phyloP scores from a whole-genome alignment of 2,329 filamentous ascomycete genomes.

The Hymenoscyphus infarciens region DNA sequence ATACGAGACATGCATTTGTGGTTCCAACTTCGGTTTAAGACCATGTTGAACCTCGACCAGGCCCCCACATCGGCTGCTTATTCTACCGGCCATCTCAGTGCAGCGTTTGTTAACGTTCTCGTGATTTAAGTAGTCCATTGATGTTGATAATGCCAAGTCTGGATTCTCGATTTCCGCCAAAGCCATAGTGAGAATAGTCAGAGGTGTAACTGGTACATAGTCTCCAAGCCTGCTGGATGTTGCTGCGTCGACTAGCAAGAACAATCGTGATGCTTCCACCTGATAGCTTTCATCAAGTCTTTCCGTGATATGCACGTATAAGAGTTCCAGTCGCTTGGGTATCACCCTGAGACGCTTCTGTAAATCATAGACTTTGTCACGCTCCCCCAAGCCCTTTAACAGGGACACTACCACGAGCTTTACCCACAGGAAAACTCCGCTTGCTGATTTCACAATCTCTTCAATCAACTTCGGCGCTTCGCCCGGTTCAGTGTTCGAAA shows the following conservation, averaged over 20 bases:
- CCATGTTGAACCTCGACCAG: too few species aligned
- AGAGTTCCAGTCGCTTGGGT: too few species aligned
- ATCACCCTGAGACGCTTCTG: too few species aligned
- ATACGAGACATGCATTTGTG: too few species aligned
- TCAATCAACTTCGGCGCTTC: conserved; percentile 5
- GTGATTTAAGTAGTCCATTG: not conserved
- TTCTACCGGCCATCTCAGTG: too few species aligned
- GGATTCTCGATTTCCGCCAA: not conserved
- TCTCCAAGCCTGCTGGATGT: too few species aligned
- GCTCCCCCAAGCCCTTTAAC: conserved; percentile 12
- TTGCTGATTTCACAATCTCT: conserved; percentile 15
- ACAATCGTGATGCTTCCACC: not conserved
- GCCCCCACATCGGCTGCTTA: conserved; percentile 3
- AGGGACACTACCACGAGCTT: conserved; percentile 19
- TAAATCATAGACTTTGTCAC: conserved; percentile 15
- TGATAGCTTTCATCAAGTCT: not conserved
- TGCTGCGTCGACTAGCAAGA: not conserved
- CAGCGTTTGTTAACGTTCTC: not conserved
- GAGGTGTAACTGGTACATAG: not conserved
- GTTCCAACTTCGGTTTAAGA: too few species aligned
- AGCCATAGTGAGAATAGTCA: not conserved
- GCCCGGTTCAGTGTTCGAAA: not conserved
- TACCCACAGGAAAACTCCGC: conserved; percentile 29
- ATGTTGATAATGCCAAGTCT: not conserved
- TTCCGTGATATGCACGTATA: too few species aligned